Base-by-base conservation (phyloP, 1,139 yeast genomes). In the Pichia kudriavzevii region DNA sequence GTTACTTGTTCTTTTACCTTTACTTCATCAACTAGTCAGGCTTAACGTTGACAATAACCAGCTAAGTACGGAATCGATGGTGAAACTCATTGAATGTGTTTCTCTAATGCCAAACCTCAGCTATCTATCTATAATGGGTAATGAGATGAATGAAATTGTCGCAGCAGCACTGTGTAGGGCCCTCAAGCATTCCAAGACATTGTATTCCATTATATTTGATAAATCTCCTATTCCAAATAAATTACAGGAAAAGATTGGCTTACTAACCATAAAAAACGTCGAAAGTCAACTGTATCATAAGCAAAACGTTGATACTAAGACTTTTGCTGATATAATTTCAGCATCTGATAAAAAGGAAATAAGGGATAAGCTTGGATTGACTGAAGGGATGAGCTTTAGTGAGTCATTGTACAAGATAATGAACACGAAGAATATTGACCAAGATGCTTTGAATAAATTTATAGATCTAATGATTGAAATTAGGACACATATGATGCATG, bases 141-240 rank as follows among this genome's bases (percentile, higher is more conserved):
- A 75, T 42, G 55, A 64, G 20, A 49, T 80, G 35, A 75, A 76
- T 37, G 49, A 57, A 9, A 60, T 63, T 2, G 73, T 82, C 13
- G 73, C 78, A 26, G 84, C 79, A 1, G 69, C 87, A 0, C 56
- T 87, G 17, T 80, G 84, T 47, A 70, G 79, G 8, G 79, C 94
- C 2, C 77, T 82, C 4, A 78, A 79, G 50, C 60, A 68, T 23
- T 79, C 93, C 0, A 63, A 63, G 21, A 67, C 81, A 4, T 63
- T 88, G 19, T 75, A 75, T 45, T 75, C 80, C 2, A 60, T 88
- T 35, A 94, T 84, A 48, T 61, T 84, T 36, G 94, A 85, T 51
- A 72, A 74, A 45, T 81, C 73, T 34, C 58, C 69, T 40, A 69
- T 84, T 39, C 73, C 83, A 13, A 54, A 57, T 22, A 64, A 68